Evolutionary conservation across 2,329 filamentous ascomycete genomes (phyloP), one percentile per base, ranked within the genome.

Genomic region (Exophiala calicioides): DNA sequence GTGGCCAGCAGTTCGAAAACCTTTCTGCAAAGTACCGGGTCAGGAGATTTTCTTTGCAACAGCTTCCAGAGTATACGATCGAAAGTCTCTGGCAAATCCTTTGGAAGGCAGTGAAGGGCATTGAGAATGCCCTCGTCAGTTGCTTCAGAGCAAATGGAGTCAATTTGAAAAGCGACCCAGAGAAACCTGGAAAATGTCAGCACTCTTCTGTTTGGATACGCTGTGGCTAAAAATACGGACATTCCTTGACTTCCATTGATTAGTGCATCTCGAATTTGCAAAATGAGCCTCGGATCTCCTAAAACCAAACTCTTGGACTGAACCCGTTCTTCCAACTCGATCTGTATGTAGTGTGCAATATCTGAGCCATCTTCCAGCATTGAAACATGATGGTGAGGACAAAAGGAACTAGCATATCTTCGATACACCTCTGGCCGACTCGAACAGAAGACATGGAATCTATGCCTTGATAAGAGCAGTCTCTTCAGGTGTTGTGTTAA

Each of bases 81-180:
- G 26, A 36, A 53, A 16, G 37, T 44, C 20, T 35, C 43, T 31
- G 47, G 46, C 2, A 51, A 44, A 19, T 41, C 30, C 13, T 30
- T 45, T n/a, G 49, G 32, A 27, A 52, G 35, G 40, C 32, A 27
- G 24, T 49, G 9, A n/a, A 34, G 47, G 15, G 55, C 51, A 19
- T 51, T 20, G 1, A 56, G n/a, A 15, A 59, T 59, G 2, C 43
- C 48, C 3, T 52, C 20, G 18, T 59, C 55, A 15, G 47, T 41
- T n/a, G 16, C 21, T 40, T 51, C 46, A n/a, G 37, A 13, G 18
- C 57, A 59, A 12, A 59, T 36, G 12, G 53, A 52, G 33, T 56
- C 47, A 3, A 59, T 52, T 18, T 46, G 45, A 31, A 59, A 48
- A 33, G 37, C 18, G 4, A 41, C 38, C 55, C 53, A 59, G 8